A percentile compares a stretch with the other conserved stretches of the same genome.
Conservation (phyloP, 2,329 filamentous ascomycete genomes). For the Alternaria novae-zelandiae region DNA sequence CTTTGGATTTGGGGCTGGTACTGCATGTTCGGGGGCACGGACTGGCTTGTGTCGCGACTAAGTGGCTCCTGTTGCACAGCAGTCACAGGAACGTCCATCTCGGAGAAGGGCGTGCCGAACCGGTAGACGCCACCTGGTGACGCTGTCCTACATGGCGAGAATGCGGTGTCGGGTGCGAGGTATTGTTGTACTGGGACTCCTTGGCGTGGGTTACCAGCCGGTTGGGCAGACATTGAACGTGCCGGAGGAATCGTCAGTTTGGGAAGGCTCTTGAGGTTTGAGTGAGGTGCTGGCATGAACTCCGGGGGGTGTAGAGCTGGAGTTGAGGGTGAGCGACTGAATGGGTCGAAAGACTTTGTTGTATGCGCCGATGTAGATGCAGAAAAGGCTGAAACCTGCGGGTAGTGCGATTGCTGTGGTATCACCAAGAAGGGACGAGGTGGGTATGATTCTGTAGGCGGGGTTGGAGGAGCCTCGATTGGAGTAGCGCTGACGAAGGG, state of each 20-base stretch:
- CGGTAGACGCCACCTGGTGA: constrained; percentile 72
- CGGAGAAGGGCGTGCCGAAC: constrained; percentile 85
- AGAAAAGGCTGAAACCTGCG: constrained; percentile 42
- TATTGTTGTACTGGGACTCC: constrained; percentile 32
- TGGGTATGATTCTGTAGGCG: constrained; percentile 50
- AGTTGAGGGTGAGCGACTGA: constrained; percentile 20
- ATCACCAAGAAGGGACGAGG: constrained; percentile 39
- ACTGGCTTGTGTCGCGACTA: constrained; percentile 81
- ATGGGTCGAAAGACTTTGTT: constrained; percentile 37
- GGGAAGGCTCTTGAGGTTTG: constrained; percentile 62
- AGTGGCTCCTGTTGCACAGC: constrained; percentile 74
- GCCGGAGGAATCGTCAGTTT: constrained; percentile 62
- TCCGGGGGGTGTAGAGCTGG: constrained; percentile 48
- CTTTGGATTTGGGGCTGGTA: constrained; percentile 64
- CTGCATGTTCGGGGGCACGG: constrained; percentile 91
- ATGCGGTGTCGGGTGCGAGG: constrained; percentile 47
- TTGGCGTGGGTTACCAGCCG: constrained; percentile 32
- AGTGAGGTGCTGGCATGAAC: constrained; percentile 53
- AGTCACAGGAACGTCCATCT: constrained; percentile 86
- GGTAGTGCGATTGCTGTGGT: constrained; percentile 36
- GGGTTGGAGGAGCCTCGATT: constrained; percentile 55
- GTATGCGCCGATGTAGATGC: constrained; percentile 45
- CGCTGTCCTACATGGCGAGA: constrained; percentile 55
- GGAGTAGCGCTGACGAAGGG: constrained; percentile 71
- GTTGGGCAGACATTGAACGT: constrained; percentile 47